Conservation (phyloP, 129 eudicot genomes). For the Pittosporum tobira region DNA sequence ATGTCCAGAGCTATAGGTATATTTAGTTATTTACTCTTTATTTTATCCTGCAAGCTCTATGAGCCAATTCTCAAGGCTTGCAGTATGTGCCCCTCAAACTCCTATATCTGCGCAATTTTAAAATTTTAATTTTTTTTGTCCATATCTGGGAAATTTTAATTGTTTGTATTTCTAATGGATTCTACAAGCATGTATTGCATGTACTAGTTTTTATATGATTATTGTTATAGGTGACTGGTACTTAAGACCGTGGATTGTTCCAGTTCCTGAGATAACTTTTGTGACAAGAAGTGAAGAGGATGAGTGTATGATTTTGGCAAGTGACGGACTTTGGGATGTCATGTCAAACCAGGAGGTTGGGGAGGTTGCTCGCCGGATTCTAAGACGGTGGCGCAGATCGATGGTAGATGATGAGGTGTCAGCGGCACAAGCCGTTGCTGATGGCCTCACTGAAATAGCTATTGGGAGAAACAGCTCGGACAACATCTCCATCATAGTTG, state of each 20-base stretch:
- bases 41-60: background rate
- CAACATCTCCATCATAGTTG: slow-evolving; percentile 57
- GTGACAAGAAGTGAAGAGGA: slow-evolving; percentile 48
- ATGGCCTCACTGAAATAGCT: slow-evolving; percentile 50
- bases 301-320: slow-evolving; percentile 58
- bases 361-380: slow-evolving; percentile 41
- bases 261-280: slow-evolving; percentile 50
- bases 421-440: slow-evolving; percentile 44
- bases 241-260: slow-evolving; percentile 57
- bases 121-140: too few relatives aligned
- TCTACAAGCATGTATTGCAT: background rate
- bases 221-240: slow-evolving; percentile 43
- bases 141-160: too few relatives aligned
- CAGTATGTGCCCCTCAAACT: too few relatives aligned
- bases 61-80: background rate
- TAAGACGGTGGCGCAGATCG: slow-evolving; percentile 30
- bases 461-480: slow-evolving; percentile 45
- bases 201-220: background rate
- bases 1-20: slow-evolving; percentile 83
- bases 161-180: background rate
- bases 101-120: too few relatives aligned
- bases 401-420: slow-evolving; percentile 10
- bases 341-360: slow-evolving; percentile 70
- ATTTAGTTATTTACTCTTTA: slow-evolving; percentile 8
- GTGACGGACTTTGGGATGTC: slow-evolving; percentile 67